These are phyloP conservation scores for Metarhizium sp. DNA, from an alignment of 2,329 filamentous ascomycete species.

Conservation along the genomic window DNA sequence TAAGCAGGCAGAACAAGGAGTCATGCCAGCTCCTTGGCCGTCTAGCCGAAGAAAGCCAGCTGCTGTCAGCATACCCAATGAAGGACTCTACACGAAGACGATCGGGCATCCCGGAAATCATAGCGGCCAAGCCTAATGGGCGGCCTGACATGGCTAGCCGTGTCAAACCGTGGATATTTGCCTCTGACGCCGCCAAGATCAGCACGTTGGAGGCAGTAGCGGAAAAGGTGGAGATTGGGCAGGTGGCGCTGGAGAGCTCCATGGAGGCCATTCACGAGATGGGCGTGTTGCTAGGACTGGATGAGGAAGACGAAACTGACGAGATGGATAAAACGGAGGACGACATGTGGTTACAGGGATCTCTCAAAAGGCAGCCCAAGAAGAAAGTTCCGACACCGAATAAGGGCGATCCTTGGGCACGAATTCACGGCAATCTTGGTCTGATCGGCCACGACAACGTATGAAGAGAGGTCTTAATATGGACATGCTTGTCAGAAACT, in stretches of 20 bases:
- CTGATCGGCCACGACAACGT: constrained; percentile 32
- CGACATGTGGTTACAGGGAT: constrained; percentile 25
- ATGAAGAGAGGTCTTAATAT: background rate
- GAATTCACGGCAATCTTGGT: constrained; percentile 44
- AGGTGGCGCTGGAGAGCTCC: constrained; percentile 44
- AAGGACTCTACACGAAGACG: constrained; percentile 24
- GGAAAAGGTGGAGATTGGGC: constrained; percentile 50
- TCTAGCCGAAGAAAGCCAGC: constrained; percentile 52
- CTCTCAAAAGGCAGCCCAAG: background rate
- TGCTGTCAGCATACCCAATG: constrained; percentile 44
- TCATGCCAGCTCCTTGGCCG: constrained; percentile 40
- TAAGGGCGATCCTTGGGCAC: constrained; percentile 36
- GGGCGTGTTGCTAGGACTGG: constrained; percentile 35
- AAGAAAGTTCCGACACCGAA: constrained; percentile 11
- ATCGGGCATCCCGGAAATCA: constrained; percentile 35
- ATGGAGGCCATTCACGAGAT: constrained; percentile 40
- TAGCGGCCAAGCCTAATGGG: constrained; percentile 25
- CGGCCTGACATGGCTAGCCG: constrained; percentile 30
- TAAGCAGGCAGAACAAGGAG: constrained; percentile 43
- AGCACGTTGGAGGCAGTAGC: constrained; percentile 47
- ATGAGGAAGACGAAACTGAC: constrained; percentile 13
- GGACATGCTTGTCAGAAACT: background rate
- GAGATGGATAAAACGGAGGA: constrained; percentile 14
- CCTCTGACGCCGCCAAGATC: constrained; percentile 51
- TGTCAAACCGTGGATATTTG: constrained; percentile 49